Evolutionary conservation across 2,329 filamentous ascomycete genomes (phyloP).

Genomic region (Decorospora gaudefroyi): DNA sequence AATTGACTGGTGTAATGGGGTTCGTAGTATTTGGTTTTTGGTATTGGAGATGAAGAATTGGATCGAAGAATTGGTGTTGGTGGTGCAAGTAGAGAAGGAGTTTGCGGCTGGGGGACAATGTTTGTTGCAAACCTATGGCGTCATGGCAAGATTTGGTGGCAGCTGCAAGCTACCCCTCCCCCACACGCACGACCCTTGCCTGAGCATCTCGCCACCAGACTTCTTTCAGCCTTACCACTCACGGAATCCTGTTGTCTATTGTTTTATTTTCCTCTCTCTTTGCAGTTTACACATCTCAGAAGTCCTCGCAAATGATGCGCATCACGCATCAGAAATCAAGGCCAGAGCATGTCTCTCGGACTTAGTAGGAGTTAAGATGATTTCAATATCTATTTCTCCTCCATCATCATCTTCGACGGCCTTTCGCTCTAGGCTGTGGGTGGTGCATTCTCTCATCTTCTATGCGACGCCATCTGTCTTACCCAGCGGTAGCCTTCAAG

Average conservation of each 20-base stretch:
- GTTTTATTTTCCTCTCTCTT: too few relatives aligned
- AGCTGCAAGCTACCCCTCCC: constrained; percentile 37
- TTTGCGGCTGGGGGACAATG: constrained; percentile 25
- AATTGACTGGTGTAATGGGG: constrained; percentile 10
- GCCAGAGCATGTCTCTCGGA: too few relatives aligned
- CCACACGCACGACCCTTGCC: constrained; percentile 22
- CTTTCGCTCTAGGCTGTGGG: too few relatives aligned
- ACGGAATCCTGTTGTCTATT: background rate
- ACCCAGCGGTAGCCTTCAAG: too few relatives aligned
- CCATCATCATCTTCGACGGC: too few relatives aligned
- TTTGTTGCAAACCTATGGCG: constrained; percentile 19
- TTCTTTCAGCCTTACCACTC: constrained; percentile 5
- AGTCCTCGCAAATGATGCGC: background rate
- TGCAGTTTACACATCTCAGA: too few relatives aligned
- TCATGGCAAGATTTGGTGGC: constrained; percentile 17
- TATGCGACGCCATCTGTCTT: constrained; percentile 1
- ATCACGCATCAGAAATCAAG: background rate
- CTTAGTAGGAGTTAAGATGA: too few relatives aligned
- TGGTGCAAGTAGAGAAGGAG: constrained; percentile 15
- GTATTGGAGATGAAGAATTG: background rate
- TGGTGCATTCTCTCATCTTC: background rate
- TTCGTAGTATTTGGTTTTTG: constrained; percentile 1
- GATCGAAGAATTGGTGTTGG: constrained; percentile 5
- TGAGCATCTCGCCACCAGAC: constrained; percentile 20
- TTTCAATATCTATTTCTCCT: too few relatives aligned